Evolutionary conservation across 2,329 filamentous ascomycete species (phyloP), one percentile per base, ranked within the genome.

Genomic region (Sporothrix sp.): DNA sequence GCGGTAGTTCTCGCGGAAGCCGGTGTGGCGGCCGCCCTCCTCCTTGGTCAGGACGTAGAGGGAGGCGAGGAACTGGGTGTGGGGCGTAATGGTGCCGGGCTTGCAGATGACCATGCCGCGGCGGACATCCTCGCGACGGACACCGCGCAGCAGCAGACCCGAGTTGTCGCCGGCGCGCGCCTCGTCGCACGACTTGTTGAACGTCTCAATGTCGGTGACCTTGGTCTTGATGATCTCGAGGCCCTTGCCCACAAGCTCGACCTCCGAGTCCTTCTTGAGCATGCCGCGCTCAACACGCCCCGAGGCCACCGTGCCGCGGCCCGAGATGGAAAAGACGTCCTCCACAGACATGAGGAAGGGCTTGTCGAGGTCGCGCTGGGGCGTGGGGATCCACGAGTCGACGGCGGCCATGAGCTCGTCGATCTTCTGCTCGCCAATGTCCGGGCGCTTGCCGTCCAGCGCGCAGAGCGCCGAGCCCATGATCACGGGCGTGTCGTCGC

Each of bases 301-400:
- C 52, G 91, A 96, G 58, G 85, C 90, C 60, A 98, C 93, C 57
- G 93, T 98, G 69, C 93, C 93, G 79, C 93, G 91, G 54, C 93
- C 93, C 52, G 85, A 76, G 58, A 93, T 91, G 58, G 86, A 90
- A 75, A 91, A 91, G 61, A 89, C 84, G 67, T 91, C 86, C 76
- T 98, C 93, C 55, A 98, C 81, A 55, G 91, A 93, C 90, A 98
- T 96, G 66, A 98, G 78, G 84, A 98, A 98, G 58, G 93, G 93
- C 81, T 97, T 97, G 66, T 97, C 91, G 61, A 91, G 79, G 67
- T 95, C 87, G 74, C 93, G 91, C 72, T 86, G 71, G 52, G 94
- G 93, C 36, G 90, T 96, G 55, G 93, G 93, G 66, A 98, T 98
- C 91, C 93, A 98, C 56, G 77, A 75, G 69, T 98, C 93, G 56